A percentile compares a stretch with the other conserved stretches of the same genome.
These are phyloP conservation scores for Lolium rigidum DNA, from an alignment of 176 grass and related monocot species.

Conservation along the genomic window DNA sequence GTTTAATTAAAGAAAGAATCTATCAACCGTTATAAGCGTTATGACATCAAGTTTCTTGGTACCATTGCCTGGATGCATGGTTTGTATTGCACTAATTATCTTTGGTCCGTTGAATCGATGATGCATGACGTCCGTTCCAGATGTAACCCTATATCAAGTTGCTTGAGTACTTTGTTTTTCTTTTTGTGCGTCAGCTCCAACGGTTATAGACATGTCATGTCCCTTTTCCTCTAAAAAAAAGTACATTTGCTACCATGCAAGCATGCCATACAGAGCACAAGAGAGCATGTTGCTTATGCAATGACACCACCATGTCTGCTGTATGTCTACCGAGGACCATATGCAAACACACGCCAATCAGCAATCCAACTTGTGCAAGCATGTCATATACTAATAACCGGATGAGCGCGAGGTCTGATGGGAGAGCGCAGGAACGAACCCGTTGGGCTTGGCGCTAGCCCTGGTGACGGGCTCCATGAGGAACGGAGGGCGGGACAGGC, in stretches of 20 bases:
- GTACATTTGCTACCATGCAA: background rate
- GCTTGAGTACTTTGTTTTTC: background rate
- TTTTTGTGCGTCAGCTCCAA: no score
- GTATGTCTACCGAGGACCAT: background rate
- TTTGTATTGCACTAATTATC: background rate
- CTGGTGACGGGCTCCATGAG: constrained; percentile 51
- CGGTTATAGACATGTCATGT: background rate
- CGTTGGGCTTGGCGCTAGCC: constrained; percentile 46
- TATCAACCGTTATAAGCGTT: background rate
- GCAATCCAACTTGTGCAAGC: background rate
- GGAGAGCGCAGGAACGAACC: constrained; percentile 39
- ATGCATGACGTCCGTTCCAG: background rate
- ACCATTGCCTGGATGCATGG: no score
- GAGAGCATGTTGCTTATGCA: background rate
- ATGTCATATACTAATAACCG: background rate
- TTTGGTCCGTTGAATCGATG: background rate
- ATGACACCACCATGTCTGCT: background rate
- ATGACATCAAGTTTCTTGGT: background rate
- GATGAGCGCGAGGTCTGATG: no score
- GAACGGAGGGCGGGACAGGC: constrained; percentile 31
- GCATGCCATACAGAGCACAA: background rate
- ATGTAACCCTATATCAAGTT: background rate
- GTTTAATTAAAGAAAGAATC: background rate
- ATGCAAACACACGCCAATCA: background rate
- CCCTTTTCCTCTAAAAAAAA: background rate